These are phyloP conservation scores for Ogataea salicorniae DNA, from an alignment of 805 yeast species.

Conservation along the genomic window DNA sequence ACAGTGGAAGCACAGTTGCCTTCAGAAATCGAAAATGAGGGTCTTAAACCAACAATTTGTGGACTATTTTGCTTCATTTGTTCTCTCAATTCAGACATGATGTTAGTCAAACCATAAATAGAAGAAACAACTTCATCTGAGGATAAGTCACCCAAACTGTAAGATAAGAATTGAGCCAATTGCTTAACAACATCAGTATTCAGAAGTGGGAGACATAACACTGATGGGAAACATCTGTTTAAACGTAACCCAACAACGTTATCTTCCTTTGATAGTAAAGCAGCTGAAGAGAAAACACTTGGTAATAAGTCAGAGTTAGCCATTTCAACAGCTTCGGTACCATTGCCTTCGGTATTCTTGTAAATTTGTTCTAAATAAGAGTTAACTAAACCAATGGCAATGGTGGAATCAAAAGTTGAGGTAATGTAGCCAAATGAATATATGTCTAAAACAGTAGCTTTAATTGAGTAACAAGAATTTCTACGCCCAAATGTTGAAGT, in stretches of 20 bases:
- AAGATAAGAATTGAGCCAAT: conserved; percentile 55
- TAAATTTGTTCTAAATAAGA: conserved; percentile 37
- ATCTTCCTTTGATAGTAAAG: conserved; percentile 29
- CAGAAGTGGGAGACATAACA: conserved; percentile 53
- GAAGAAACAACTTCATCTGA: conserved; percentile 82
- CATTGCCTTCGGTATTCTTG: conserved; percentile 31
- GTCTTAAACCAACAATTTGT: conserved; percentile 19
- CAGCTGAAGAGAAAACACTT: conserved; percentile 33
- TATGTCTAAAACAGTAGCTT: conserved; percentile 45
- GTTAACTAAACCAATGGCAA: conserved; percentile 42
- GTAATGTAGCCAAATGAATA: conserved; percentile 50
- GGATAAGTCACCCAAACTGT: conserved; percentile 61
- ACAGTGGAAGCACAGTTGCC: conserved; percentile 9
- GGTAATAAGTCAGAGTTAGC: conserved; percentile 41
- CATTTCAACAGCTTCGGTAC: conserved; percentile 47
- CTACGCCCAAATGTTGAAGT: conserved; percentile 25
- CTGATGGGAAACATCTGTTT: conserved; percentile 37
- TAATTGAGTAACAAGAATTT: conserved; percentile 19
- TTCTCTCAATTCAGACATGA: conserved; percentile 48
- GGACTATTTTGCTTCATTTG: conserved; percentile 22
- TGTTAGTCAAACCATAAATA: conserved; percentile 76
- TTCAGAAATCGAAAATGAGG: conserved; percentile 9
- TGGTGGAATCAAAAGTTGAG: conserved; percentile 39
- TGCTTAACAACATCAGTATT: conserved; percentile 40
- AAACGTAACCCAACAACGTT: conserved; percentile 37